Evolutionary conservation across 306 rosid genomes (phyloP), one percentile per base, ranked within the genome.

Genomic region (Potentilla sterilis): DNA sequence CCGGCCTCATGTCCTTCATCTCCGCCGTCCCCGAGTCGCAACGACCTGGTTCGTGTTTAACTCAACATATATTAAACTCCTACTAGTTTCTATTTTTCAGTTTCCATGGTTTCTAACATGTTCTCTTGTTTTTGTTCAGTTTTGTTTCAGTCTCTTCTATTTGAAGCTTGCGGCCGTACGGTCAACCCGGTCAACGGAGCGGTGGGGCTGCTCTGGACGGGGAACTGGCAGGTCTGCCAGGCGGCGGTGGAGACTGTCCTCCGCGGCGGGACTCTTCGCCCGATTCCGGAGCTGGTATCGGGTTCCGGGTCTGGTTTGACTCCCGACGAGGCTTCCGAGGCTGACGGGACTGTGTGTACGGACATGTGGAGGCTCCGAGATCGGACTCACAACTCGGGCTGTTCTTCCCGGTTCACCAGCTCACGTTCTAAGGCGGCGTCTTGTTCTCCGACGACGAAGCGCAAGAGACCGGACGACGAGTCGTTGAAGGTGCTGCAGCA

Each of bases 1-100:
- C 98, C 13, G 98, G 97, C 66, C 98, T 95, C 62, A 92, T 95
- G 92, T 89, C 98, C 71, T 95, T 95, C 89, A 95, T 95, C 81
- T 90, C 97, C 76, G 95, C 95, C 86, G 97, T 95, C 5, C 97
- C 97, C 1, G 79, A 90, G 42, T 66, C 88, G 5, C 97, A 90
- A 46, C 46, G 98, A 57, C 96, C 98, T 5, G 89, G 98, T 94
- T 80, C 35, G 15, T 80, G 40, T 37, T 37, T 37, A 5, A 0
- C 28, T 5, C 6, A 7, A 38, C 28, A 4, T 35, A 1, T 9
- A 18, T 9, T 7, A 8, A 12, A 49, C 14, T 65, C 47, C 46
- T 3, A 32, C 13, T 11, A 22, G 1, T 4, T 8, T n/a, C 46
- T 44, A 0, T 19, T 55, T 37, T 69, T 1, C 37, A 0, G 4